A percentile compares a stretch with the other conserved stretches of the same genome.
Evolutionary conservation across 257 asterid species (phyloP).

Genomic region (Nyctanthes arbortristis): DNA sequence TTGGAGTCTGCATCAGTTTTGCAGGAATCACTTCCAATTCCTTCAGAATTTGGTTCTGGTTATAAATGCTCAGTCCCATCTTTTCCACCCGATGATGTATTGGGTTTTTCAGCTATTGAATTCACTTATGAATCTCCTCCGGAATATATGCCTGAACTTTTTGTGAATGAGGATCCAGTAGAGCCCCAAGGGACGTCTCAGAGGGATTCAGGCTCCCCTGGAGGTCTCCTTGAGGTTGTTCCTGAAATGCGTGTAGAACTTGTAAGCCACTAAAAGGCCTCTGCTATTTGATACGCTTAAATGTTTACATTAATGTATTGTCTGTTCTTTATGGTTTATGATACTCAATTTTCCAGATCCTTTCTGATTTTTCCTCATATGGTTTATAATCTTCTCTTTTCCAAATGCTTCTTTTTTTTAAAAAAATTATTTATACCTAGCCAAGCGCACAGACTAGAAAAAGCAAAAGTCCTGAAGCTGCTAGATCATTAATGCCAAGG

Average conservation of each 20-base stretch:
- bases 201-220: slow-evolving; percentile 36
- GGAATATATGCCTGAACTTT: slow-evolving; percentile 43
- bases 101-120: slow-evolving; percentile 54
- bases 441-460: slow-evolving; percentile 53
- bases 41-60: slow-evolving; percentile 35
- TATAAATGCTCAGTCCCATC: slow-evolving; percentile 38
- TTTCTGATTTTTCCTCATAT: no score
- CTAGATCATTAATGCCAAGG: slow-evolving; percentile 50
- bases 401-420: no score
- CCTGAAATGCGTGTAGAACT: slow-evolving; percentile 56
- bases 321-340: slow-evolving; percentile 16
- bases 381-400: no score
- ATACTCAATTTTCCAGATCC: no score
- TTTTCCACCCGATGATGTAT: slow-evolving; percentile 41
- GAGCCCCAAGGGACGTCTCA: slow-evolving; percentile 34
- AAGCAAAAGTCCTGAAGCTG: slow-evolving; percentile 19
- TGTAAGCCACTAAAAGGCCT: slow-evolving; percentile 32
- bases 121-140: slow-evolving; percentile 32
- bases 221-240: slow-evolving; percentile 30
- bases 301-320: background rate
- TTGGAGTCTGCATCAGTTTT: slow-evolving; percentile 27
- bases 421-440: slow-evolving; percentile 34
- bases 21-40: slow-evolving; percentile 27
- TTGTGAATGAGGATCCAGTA: slow-evolving; percentile 39
- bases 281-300: slow-evolving; percentile 9